Evolutionary conservation across 1,139 yeast species (phyloP).

Genomic region (Scheffersomyces titani): DNA sequence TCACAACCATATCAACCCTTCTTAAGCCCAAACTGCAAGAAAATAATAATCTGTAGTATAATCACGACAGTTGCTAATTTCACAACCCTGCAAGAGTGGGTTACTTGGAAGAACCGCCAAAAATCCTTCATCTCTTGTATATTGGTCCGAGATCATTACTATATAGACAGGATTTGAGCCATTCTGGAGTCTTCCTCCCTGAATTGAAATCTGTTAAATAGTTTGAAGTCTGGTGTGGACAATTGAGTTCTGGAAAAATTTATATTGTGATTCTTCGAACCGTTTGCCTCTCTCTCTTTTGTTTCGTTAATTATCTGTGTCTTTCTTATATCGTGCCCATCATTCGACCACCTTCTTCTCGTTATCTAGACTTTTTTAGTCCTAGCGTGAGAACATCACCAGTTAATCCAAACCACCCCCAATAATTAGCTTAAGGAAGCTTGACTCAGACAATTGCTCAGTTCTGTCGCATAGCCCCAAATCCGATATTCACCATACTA

Average conservation of each 20-base stretch:
- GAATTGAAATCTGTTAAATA: background rate
- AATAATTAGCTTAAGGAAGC: background rate
- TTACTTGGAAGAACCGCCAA: background rate
- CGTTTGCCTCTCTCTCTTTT: background rate
- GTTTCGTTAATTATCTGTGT: background rate
- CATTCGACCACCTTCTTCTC: background rate
- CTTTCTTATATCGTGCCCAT: background rate
- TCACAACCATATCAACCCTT: background rate
- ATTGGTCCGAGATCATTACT: background rate
- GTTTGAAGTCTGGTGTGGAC: background rate
- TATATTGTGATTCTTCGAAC: background rate
- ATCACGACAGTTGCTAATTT: background rate
- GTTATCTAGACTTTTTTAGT: background rate
- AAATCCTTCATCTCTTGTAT: background rate
- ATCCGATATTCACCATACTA: no score
- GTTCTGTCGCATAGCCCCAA: background rate
- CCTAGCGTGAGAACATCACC: background rate
- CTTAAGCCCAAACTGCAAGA: background rate
- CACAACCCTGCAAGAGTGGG: background rate
- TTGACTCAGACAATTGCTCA: background rate
- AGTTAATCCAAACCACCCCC: background rate
- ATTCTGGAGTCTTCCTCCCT: background rate
- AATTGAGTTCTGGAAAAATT: background rate
- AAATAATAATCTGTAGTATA: background rate
- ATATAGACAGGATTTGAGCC: background rate